phyloP scores from a whole-genome alignment of 768 basidiomycete genomes.

The Trametes sanguinea region DNA sequence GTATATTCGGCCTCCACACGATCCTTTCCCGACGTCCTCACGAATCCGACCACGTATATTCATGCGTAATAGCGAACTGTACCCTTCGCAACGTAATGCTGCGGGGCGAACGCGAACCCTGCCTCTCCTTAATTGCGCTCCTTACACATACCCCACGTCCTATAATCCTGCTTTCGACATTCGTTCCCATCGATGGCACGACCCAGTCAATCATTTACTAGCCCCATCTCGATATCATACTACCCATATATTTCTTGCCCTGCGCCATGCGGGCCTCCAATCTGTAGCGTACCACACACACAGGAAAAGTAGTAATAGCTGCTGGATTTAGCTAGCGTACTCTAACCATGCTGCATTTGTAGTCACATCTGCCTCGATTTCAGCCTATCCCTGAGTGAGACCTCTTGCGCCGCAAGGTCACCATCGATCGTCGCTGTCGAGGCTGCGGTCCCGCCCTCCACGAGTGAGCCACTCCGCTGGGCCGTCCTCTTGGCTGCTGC shows the following conservation, averaged over 20 bases:
- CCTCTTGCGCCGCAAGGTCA: constrained; percentile 16
- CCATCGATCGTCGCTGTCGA: constrained; percentile 12
- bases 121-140: constrained; percentile 16
- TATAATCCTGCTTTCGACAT: constrained; percentile 13
- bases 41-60: constrained; percentile 25
- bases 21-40: constrained; percentile 25
- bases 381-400: constrained; percentile 16
- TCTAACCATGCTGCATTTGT: constrained; percentile 15
- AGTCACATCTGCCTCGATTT: constrained; percentile 13
- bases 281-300: constrained; percentile 21
- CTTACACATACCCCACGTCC: constrained; percentile 12
- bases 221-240: constrained; percentile 14
- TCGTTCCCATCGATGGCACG: constrained; percentile 17
- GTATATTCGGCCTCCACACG: constrained; percentile 25
- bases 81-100: constrained; percentile 11
- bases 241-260: constrained; percentile 9
- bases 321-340: constrained; percentile 23
- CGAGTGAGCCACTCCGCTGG: not conserved
- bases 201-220: constrained; percentile 15
- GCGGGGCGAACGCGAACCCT: constrained; percentile 10
- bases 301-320: constrained; percentile 24
- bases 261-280: constrained; percentile 13
- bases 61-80: constrained; percentile 18
- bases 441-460: constrained; percentile 5
- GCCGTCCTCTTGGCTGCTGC: constrained; percentile 44